Base-by-base conservation (phyloP, 148 eudicot genomes). In the Vaccinium myrtillus region DNA sequence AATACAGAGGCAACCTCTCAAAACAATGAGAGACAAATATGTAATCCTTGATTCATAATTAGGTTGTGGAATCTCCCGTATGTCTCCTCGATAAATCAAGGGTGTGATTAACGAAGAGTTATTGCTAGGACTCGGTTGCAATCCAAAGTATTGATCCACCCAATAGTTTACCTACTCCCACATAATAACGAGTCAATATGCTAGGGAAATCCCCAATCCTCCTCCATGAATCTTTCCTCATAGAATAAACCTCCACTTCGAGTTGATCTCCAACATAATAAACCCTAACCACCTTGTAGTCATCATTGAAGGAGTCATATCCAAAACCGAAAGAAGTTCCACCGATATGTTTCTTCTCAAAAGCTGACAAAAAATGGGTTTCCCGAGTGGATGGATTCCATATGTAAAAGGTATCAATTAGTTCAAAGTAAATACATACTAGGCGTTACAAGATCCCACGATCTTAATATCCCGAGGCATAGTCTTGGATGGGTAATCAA, bases 261-360 rank as follows among this genome's bases (percentile, higher is more conserved):
- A 30, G 48, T 71, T 11, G 2, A 36, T n/a, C 50, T 36, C 7
- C n/a, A 74, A 8, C 23, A 74, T 0, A 16, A 39, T 9, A 21
- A 15, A 74, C 50, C 77, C 77, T 74, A 74, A 74, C 50, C 77
- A 74, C 77, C 77, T 74, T 74, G 50, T 74, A 74, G 48, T 74
- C 77, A 74, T 74, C 77, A 74, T 74, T 74, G 23, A 51, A 39
- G 77, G 77, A 74, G 77, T 74, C 77, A 74, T 74, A 74, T 39
- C 77, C 77, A 39, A 74, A 74, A 18, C 77, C 77, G 18, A 36
- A 74, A 15, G 77, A 74, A 39, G 8, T 39, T 18, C 77, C n/a
- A 39, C 0, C 4, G 16, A 14, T 6, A 74, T 5, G 16, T 74
- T 19, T 3, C 39, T 39, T 74, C 50, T 49, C 51, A 0, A 74